These are phyloP conservation scores for Heterobasidion irregulare DNA, from an alignment of 1,284 basidiomycete genomes.

Conservation along the genomic window DNA sequence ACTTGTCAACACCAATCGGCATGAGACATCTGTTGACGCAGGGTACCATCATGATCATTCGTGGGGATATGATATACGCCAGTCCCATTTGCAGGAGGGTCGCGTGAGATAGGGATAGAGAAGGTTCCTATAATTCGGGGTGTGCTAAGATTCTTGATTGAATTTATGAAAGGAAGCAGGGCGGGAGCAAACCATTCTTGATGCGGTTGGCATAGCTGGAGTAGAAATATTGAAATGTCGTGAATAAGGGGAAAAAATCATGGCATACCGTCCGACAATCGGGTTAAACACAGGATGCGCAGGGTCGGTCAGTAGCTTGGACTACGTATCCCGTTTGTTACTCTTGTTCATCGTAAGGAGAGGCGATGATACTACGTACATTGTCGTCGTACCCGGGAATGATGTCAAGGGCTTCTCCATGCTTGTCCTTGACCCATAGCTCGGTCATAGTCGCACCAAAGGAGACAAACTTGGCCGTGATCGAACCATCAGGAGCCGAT, in stretches of 20 bases:
- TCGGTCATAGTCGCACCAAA: slow-evolving; percentile 44
- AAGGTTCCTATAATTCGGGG: slow-evolving; percentile 31
- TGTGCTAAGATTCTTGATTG: not conserved
- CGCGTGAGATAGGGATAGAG: slow-evolving; percentile 44
- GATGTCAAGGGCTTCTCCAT: slow-evolving; percentile 35
- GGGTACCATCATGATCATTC: slow-evolving; percentile 34
- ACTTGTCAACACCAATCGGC: slow-evolving; percentile 7
- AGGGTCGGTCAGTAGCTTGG: slow-evolving; percentile 33
- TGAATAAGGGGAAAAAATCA: not conserved
- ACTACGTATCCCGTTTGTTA: slow-evolving; percentile 16
- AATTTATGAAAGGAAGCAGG: not conserved
- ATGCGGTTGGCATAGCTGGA: slow-evolving; percentile 40
- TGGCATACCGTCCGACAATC: slow-evolving; percentile 35
- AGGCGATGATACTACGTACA: slow-evolving; percentile 18
- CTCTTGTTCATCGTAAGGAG: not conserved
- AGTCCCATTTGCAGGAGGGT: slow-evolving; percentile 34
- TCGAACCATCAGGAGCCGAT: slow-evolving; percentile 41
- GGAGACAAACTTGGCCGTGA: slow-evolving; percentile 44
- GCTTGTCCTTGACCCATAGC: slow-evolving; percentile 42
- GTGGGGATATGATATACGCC: slow-evolving; percentile 42
- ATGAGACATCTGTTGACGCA: not conserved
- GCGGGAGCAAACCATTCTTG: slow-evolving; percentile 31
- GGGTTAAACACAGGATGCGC: slow-evolving; percentile 42
- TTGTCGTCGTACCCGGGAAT: slow-evolving; percentile 47
- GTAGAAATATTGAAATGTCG: not conserved